These are phyloP conservation scores for Fusarium scirpi DNA, from an alignment of 2,329 filamentous ascomycete genomes.

Conservation along the genomic window DNA sequence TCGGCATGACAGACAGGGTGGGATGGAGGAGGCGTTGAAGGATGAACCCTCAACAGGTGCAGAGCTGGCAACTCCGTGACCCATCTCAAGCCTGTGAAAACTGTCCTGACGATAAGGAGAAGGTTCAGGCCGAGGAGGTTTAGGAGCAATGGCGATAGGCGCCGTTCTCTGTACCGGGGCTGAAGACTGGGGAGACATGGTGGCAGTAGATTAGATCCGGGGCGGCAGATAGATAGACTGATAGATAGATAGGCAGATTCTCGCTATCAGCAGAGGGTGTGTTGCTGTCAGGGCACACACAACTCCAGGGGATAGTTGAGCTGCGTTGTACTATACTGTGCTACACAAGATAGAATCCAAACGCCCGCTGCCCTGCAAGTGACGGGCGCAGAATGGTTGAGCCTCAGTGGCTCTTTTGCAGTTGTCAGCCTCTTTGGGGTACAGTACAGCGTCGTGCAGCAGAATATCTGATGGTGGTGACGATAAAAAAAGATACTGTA, in stretches of 20 bases:
- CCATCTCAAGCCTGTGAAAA: slow-evolving; percentile 61
- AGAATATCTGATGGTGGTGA: slow-evolving; percentile 30
- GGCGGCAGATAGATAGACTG: slow-evolving; percentile 8
- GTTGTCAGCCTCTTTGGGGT: slow-evolving; percentile 30
- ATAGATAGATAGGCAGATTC: background rate
- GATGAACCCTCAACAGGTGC: slow-evolving; percentile 62
- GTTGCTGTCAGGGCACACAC: slow-evolving; percentile 36
- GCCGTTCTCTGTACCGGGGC: slow-evolving; percentile 66
- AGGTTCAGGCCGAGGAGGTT: slow-evolving; percentile 61
- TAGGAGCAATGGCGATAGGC: slow-evolving; percentile 74
- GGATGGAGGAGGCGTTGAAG: slow-evolving; percentile 56
- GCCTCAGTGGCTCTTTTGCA: slow-evolving; percentile 42
- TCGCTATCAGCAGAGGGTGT: slow-evolving; percentile 24
- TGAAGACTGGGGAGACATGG: slow-evolving; percentile 65
- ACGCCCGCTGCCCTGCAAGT: slow-evolving; percentile 45
- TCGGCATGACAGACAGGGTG: slow-evolving; percentile 79
- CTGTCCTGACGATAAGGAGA: slow-evolving; percentile 61
- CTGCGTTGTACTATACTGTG: slow-evolving; percentile 16
- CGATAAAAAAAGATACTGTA: slow-evolving; percentile 24
- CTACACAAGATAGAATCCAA: slow-evolving; percentile 37
- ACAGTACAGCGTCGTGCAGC: slow-evolving; percentile 20
- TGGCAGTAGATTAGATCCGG: slow-evolving; percentile 40
- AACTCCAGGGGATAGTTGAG: slow-evolving; percentile 13
- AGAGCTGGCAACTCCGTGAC: slow-evolving; percentile 61
- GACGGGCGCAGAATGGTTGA: slow-evolving; percentile 45